Percentiles rank a stretch among this genome's conserved stretches.
These are phyloP conservation scores for Tuctoria greenei DNA, from an alignment of 176 grass and related monocot species.

Conservation along the genomic window DNA sequence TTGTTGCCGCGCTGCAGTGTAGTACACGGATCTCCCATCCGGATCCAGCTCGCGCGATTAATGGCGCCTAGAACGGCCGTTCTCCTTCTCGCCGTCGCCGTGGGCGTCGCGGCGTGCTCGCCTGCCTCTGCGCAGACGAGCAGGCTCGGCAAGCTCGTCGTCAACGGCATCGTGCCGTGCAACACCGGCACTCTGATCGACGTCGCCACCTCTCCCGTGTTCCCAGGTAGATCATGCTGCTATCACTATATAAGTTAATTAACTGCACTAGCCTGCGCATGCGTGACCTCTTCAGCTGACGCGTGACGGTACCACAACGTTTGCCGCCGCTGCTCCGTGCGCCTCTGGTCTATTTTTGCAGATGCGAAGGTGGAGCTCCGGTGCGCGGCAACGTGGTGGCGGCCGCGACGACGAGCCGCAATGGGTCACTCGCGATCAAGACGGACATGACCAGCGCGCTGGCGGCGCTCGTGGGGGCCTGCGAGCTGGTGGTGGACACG, in stretches of 20 bases:
- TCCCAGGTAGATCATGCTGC: constrained; percentile 26
- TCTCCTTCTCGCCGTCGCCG: constrained; percentile 16
- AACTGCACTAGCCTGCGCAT: neutral
- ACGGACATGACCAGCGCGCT: constrained; percentile 19
- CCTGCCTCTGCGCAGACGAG: constrained; percentile 4
- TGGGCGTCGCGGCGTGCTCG: neutral
- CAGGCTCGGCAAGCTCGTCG: constrained; percentile 32
- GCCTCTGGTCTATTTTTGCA: neutral
- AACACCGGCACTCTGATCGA: constrained; percentile 48
- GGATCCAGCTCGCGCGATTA: neutral
- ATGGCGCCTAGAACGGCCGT: constrained; percentile 18
- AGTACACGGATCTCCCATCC: neutral
- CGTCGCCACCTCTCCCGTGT: constrained; percentile 34
- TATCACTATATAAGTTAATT: neutral
- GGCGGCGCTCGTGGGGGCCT: constrained; percentile 20
- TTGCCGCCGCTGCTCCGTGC: neutral
- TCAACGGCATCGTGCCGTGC: constrained; percentile 52
- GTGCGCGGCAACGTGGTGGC: constrained; percentile 43
- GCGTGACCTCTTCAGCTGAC: neutral
- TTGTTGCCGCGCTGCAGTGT: neutral
- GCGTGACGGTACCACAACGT: neutral
- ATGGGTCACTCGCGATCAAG: constrained; percentile 41
- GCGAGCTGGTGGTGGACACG: constrained; percentile 41
- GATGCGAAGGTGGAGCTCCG: constrained; percentile 47
- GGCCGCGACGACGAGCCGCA: constrained; percentile 35